These are phyloP conservation scores for Irpex sp. DNA, from an alignment of 1,284 basidiomycete genomes.

Conservation along the genomic window DNA sequence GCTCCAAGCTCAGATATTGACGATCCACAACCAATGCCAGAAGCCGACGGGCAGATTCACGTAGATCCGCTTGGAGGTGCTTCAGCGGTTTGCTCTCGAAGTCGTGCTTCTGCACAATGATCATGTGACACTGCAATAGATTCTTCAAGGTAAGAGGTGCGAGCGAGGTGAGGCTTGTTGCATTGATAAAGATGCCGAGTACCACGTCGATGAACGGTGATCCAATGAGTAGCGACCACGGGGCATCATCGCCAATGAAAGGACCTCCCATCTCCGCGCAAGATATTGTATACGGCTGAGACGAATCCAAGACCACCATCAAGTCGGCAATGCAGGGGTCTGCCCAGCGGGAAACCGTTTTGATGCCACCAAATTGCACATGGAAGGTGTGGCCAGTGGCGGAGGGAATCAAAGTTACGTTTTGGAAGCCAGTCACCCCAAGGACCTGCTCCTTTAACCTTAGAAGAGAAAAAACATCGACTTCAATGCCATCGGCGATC, in stretches of 20 bases:
- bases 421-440: constrained; percentile 50
- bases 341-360: constrained; percentile 37
- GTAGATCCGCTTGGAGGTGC: constrained; percentile 49
- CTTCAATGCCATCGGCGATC: constrained; percentile 55
- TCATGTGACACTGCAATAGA: constrained; percentile 57
- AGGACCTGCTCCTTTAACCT: constrained; percentile 63
- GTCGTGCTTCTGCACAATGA: constrained; percentile 68
- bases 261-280: constrained; percentile 47
- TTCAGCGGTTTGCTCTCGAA: constrained; percentile 50
- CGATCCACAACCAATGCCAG: constrained; percentile 49
- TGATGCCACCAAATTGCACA: constrained; percentile 48
- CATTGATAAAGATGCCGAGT: constrained; percentile 44
- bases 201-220: constrained; percentile 59
- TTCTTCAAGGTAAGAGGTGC: constrained; percentile 54
- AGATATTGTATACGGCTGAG: constrained; percentile 42
- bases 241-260: constrained; percentile 39
- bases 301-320: constrained; percentile 54
- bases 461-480: constrained; percentile 49
- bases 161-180: constrained; percentile 39
- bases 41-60: constrained; percentile 46
- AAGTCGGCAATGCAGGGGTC: constrained; percentile 58
- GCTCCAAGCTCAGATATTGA: constrained; percentile 49
- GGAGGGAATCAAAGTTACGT: constrained; percentile 42
- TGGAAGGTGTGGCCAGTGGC: constrained; percentile 45
- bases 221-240: constrained; percentile 48